Conservation (phyloP, 257 asterid genomes). For the Scutellaria barbata region DNA sequence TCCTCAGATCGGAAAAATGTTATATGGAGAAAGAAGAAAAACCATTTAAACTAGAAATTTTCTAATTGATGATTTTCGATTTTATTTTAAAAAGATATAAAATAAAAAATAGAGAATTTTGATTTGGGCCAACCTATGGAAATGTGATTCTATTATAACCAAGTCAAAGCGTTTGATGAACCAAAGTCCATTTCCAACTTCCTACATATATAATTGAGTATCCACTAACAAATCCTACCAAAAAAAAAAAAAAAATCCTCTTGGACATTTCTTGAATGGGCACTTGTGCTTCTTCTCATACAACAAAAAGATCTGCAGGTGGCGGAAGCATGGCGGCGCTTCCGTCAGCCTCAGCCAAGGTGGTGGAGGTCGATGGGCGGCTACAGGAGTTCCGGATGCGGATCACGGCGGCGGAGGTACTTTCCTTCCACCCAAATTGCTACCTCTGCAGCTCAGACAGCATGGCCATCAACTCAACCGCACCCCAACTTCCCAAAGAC, state of each 20-base stretch:
- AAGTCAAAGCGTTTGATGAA: neutral
- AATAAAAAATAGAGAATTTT: neutral
- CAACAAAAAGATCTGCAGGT: constrained; percentile 40
- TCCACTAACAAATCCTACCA: neutral
- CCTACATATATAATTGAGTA: neutral
- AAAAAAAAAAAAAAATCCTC: neutral
- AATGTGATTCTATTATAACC: neutral
- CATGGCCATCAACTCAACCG: constrained; percentile 43
- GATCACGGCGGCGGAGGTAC: constrained; percentile 46
- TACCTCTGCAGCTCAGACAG: constrained; percentile 59
- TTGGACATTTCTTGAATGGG: constrained; percentile 25
- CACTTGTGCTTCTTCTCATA: constrained; percentile 27
- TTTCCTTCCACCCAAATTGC: constrained; percentile 48
- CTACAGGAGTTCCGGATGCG: constrained; percentile 50
- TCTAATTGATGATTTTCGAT: too few relatives aligned
- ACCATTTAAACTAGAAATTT: too few relatives aligned
- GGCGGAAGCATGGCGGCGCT: constrained; percentile 47
- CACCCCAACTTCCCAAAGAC: constrained; percentile 45
- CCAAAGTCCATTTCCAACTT: neutral
- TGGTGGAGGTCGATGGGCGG: constrained; percentile 52
- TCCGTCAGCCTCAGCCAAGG: constrained; percentile 42
- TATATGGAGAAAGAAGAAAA: too few relatives aligned
- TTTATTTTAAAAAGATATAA: too few relatives aligned
- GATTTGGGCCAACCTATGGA: neutral
- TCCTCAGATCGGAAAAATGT: too few relatives aligned